A percentile compares a stretch with the other conserved stretches of the same genome.
Conservation (phyloP, 1,284 basidiomycete genomes). For the Tremellales sp. region DNA sequence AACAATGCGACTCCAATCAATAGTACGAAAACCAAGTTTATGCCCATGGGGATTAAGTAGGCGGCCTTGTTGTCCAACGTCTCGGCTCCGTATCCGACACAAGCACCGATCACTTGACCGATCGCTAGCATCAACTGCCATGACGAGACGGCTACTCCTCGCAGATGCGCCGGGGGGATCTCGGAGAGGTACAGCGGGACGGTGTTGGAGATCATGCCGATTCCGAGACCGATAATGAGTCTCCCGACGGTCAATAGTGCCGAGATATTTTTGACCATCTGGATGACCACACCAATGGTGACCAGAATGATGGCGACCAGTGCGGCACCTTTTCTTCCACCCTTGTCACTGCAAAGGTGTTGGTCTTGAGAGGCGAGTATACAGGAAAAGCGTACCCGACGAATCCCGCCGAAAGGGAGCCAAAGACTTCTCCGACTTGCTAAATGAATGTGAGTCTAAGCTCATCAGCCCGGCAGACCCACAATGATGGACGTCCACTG, state of each 20-base stretch:
- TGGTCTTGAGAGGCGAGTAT: background rate
- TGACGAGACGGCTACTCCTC: slow-evolving; percentile 46
- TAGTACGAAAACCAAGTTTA: slow-evolving; percentile 50
- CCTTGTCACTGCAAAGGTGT: slow-evolving; percentile 35
- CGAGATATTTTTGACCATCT: slow-evolving; percentile 41
- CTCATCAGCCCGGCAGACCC: background rate
- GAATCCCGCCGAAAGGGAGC: slow-evolving; percentile 46
- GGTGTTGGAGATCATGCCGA: slow-evolving; percentile 48
- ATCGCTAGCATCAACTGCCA: slow-evolving; percentile 53
- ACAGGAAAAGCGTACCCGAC: slow-evolving; percentile 30
- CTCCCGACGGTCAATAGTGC: slow-evolving; percentile 47
- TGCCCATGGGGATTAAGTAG: slow-evolving; percentile 49
- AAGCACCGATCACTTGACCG: slow-evolving; percentile 50
- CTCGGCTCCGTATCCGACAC: slow-evolving; percentile 45
- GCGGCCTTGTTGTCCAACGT: slow-evolving; percentile 19
- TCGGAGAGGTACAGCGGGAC: slow-evolving; percentile 50
- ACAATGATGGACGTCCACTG: slow-evolving; percentile 46
- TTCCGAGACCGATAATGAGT: slow-evolving; percentile 48
- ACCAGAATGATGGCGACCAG: slow-evolving; percentile 39
- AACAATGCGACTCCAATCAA: slow-evolving; percentile 39
- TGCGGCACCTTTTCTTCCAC: slow-evolving; percentile 49
- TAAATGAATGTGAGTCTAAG: background rate
- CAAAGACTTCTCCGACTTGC: slow-evolving; percentile 51
- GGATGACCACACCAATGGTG: slow-evolving; percentile 46
- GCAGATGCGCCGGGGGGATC: slow-evolving; percentile 49